Base-by-base conservation (phyloP, 2,329 filamentous ascomycete species). In the Colletotrichum costaricense region DNA sequence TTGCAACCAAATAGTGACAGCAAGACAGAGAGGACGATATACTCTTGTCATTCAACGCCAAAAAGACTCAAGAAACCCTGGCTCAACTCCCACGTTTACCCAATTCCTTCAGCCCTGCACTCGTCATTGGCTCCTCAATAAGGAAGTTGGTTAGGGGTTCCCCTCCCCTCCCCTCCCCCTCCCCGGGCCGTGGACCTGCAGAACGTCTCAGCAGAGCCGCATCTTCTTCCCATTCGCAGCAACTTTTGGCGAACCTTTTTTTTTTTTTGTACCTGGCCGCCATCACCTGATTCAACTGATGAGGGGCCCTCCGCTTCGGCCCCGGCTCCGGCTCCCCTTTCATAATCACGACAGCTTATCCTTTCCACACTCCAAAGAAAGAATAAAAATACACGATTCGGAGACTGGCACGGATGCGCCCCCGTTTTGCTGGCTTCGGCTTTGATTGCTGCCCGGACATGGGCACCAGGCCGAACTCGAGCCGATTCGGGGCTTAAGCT, bases 131-230 rank as follows among this genome's bases (percentile, higher is more conserved):
- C 54, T 22, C 19, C 46, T 67, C 30, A 33, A 35, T 30, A 42
- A 16, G 38, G 14, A 9, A n/a, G n/a, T 24, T 63, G 55, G 46
- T 63, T 16, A 52, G 54, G 8, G 52, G 54, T 55, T 42, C 67
- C 67, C 62, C 33, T 65, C 35, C 35, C 35, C 35, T 12, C 30
- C 30, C 30, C 9, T 33, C 8, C 33, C 38, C 38, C 38, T 42
- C 38, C 38, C 38, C 38, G 38, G 38, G 54, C 30, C 38, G 55
- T 38, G 24, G 30, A 59, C 28, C 52, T 66, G 62, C 62, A 66
- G 24, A 52, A 59, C 30, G 42, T n/a, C 14, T n/a, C 19, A 30
- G 42, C 68, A 70, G 68, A 67, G 68, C 68, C 68, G 59, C 67
- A 57, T 56, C 28, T 46, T 42, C 38, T 42, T 16, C 19, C 38